Conservation (phyloP, 176 grass and related monocot species). For the Dendrocalamus sinicus region DNA sequence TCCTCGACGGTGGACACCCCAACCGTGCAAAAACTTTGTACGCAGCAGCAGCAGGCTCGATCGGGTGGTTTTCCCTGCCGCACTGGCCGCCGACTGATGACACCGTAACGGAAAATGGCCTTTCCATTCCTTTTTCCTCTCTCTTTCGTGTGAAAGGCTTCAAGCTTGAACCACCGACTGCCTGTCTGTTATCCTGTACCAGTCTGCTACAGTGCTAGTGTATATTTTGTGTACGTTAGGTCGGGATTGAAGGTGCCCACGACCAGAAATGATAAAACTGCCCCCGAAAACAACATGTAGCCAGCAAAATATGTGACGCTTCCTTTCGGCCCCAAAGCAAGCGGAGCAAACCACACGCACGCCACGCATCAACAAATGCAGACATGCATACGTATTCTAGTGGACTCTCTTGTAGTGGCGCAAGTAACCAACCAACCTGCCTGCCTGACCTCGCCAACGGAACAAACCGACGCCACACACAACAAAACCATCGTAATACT, state of each 20-base stretch:
- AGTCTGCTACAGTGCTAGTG: too few relatives aligned
- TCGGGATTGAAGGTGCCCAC: not conserved
- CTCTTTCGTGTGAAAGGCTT: too few relatives aligned
- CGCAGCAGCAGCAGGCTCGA: not conserved
- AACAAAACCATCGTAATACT: not conserved
- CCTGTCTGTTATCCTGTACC: not conserved
- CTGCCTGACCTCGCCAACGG: conserved; percentile 37
- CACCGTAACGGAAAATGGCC: conserved; percentile 35
- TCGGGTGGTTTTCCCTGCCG: not conserved
- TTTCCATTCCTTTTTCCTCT: not conserved
- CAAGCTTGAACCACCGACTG: not conserved
- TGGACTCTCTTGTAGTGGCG: not conserved
- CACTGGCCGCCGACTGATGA: not conserved
- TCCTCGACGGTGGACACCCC: too few relatives aligned
- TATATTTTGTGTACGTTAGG: conserved; percentile 2
- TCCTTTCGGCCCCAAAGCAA: not conserved
- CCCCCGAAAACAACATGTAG: conserved; percentile 44
- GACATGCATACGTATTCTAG: not conserved
- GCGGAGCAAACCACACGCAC: too few relatives aligned
- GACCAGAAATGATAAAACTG: conserved; percentile 45
- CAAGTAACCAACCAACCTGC: conserved; percentile 19
- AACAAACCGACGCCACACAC: conserved; percentile 41
- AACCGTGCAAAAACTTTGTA: too few relatives aligned
- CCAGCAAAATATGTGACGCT: not conserved
- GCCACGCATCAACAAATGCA: not conserved